These are phyloP conservation scores for Zarea fungicola DNA, from an alignment of 2,329 filamentous ascomycete species.

Conservation along the genomic window DNA sequence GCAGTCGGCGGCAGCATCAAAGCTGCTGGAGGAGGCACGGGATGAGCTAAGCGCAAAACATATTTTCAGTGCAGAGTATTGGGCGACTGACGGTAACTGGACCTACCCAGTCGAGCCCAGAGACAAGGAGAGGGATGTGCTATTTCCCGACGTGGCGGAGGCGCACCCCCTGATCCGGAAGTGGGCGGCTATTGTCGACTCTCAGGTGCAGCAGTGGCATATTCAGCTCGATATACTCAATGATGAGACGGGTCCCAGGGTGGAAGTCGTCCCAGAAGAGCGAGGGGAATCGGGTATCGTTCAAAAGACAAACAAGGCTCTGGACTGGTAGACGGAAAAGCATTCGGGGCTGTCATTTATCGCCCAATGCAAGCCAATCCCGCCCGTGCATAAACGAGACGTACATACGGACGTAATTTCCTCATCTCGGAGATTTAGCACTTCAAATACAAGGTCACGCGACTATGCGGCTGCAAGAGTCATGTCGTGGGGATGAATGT, in stretches of 20 bases:
- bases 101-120: constrained; percentile 49
- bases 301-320: constrained; percentile 25
- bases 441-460: neutral
- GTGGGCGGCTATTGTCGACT: constrained; percentile 46
- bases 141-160: constrained; percentile 58
- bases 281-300: constrained; percentile 20
- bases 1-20: constrained; percentile 19
- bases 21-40: constrained; percentile 45
- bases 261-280: constrained; percentile 25
- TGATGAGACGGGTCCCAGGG: constrained; percentile 26
- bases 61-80: constrained; percentile 63
- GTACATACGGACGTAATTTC: neutral
- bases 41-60: constrained; percentile 55
- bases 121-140: constrained; percentile 35
- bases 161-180: constrained; percentile 62
- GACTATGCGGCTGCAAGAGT: neutral
- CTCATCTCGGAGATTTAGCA: neutral
- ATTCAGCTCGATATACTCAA: constrained; percentile 30
- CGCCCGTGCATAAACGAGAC: neutral
- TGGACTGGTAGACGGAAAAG: constrained; percentile 37
- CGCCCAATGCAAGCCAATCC: neutral
- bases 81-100: constrained; percentile 67
- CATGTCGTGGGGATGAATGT: neutral
- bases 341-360: neutral
- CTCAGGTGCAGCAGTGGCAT: constrained; percentile 28